Evolutionary conservation across 768 basidiomycete genomes (phyloP).

Genomic region (Tulasnella sp.): DNA sequence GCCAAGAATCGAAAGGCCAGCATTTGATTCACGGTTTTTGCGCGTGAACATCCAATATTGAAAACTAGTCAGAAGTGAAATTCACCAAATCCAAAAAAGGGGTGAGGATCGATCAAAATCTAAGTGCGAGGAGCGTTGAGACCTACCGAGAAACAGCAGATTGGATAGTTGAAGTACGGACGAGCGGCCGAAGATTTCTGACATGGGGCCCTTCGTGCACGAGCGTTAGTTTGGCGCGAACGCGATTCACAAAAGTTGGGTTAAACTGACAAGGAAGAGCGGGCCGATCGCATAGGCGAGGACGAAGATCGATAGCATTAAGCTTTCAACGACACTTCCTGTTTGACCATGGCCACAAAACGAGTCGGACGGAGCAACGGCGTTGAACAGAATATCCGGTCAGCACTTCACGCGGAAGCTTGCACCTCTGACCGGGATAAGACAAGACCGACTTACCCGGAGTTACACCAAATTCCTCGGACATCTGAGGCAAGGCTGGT

Average conservation of each 20-base stretch:
- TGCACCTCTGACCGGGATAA: not conserved
- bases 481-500: constrained; percentile 52
- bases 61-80: constrained; percentile 8
- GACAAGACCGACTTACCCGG: constrained; percentile 1
- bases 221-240: constrained; percentile 13
- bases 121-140: no score
- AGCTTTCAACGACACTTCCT: constrained; percentile 45
- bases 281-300: constrained; percentile 54
- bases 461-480: constrained; percentile 52
- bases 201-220: constrained; percentile 51
- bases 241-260: not conserved
- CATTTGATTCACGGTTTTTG: constrained; percentile 50
- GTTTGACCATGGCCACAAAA: not conserved
- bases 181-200: constrained; percentile 67
- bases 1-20: constrained; percentile 66
- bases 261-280: not conserved
- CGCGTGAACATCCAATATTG: constrained; percentile 63
- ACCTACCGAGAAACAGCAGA: constrained; percentile 58
- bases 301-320: constrained; percentile 58
- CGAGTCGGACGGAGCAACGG: not conserved
- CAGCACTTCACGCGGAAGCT: no score
- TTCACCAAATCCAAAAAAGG: not conserved
- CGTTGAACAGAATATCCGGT: not conserved
- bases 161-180: constrained; percentile 59
- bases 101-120: not conserved